Conservation (phyloP, 306 rosid genomes). For the Dalbergia cultrata region DNA sequence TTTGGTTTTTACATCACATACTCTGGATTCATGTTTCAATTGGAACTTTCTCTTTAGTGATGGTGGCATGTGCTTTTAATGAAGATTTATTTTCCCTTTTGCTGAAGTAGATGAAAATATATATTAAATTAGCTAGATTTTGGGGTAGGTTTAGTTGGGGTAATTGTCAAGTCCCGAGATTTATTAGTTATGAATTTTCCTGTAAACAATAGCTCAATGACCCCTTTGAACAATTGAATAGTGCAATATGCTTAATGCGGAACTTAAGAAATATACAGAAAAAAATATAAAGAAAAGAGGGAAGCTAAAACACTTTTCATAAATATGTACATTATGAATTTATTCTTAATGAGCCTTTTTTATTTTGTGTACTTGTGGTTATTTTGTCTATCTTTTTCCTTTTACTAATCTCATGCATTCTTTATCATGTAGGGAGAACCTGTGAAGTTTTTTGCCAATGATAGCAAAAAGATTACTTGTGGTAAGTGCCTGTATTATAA, state of each 20-base stretch:
- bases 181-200: too few relatives aligned
- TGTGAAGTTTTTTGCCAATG: slow-evolving; percentile 89
- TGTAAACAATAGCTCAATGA: slow-evolving; percentile 25
- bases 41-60: neutral
- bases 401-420: slow-evolving; percentile 33
- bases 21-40: neutral
- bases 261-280: slow-evolving; percentile 19
- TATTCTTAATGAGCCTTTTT: slow-evolving; percentile 13
- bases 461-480: slow-evolving; percentile 72
- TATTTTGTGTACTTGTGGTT: neutral
- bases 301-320: slow-evolving; percentile 8
- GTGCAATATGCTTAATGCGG: slow-evolving; percentile 22
- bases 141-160: neutral
- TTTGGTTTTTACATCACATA: slow-evolving; percentile 11
- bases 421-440: slow-evolving; percentile 84
- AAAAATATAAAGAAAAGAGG: neutral
- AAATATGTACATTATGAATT: slow-evolving; percentile 37
- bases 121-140: neutral
- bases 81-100: neutral
- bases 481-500: slow-evolving; percentile 64
- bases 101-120: neutral
- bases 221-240: slow-evolving; percentile 10
- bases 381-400: neutral
- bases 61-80: neutral
- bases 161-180: neutral